Evolutionary conservation across 1,139 yeast genomes (phyloP).

Genomic region (Kodamaea suecica): DNA sequence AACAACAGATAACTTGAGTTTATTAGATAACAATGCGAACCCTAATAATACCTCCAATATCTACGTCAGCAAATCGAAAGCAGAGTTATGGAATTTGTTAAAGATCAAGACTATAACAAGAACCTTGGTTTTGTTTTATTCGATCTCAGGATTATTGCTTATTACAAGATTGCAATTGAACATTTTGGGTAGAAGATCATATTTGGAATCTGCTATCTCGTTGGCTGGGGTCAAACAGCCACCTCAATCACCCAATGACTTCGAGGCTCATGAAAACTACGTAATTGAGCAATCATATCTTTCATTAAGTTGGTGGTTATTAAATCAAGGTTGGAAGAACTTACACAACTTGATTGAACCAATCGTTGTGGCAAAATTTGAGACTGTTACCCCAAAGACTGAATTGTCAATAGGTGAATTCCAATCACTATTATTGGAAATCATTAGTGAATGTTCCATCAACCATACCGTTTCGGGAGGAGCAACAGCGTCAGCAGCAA

Average conservation of each 20-base stretch:
- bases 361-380: constrained; percentile 61
- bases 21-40: constrained; percentile 29
- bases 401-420: constrained; percentile 65
- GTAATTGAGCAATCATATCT: constrained; percentile 78
- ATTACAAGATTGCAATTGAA: constrained; percentile 84
- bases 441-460: constrained; percentile 18
- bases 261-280: constrained; percentile 35
- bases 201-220: constrained; percentile 72
- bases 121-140: constrained; percentile 66
- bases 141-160: constrained; percentile 65
- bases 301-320: constrained; percentile 90
- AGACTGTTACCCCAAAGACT: constrained; percentile 64
- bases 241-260: constrained; percentile 9
- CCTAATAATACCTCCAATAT: constrained; percentile 23
- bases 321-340: constrained; percentile 78
- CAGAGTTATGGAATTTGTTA: constrained; percentile 82
- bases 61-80: constrained; percentile 51
- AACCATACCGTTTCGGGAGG: constrained; percentile 9
- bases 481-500: constrained; percentile 5
- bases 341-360: constrained; percentile 53
- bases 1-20: constrained; percentile 41
- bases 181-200: constrained; percentile 81
- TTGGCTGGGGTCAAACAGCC: constrained; percentile 48
- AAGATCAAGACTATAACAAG: constrained; percentile 75
- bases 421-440: constrained; percentile 21